These are phyloP conservation scores for Penicillium sp. DNA, from an alignment of 2,329 filamentous ascomycete genomes.

Conservation along the genomic window DNA sequence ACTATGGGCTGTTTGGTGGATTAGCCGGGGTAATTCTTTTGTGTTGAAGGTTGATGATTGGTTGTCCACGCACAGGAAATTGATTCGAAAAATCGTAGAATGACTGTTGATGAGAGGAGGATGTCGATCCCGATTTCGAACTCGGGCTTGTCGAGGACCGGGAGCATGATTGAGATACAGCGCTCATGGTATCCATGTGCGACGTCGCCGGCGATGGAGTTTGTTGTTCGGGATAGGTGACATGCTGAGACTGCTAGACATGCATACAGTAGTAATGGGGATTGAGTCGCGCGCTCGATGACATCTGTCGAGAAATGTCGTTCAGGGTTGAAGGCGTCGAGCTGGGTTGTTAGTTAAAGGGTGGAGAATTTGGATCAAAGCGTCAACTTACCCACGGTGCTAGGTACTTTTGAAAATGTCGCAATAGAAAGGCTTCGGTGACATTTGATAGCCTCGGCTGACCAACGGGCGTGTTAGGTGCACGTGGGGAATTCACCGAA, in stretches of 20 bases:
- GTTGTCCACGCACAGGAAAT: constrained; percentile 32
- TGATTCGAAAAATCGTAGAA: constrained; percentile 39
- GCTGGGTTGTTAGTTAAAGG: constrained; percentile 17
- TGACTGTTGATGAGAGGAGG: constrained; percentile 37
- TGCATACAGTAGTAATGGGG: constrained; percentile 34
- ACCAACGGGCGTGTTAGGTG: constrained; percentile 22
- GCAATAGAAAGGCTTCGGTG: constrained; percentile 36
- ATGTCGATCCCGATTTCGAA: constrained; percentile 35
- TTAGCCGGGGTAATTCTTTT: neutral
- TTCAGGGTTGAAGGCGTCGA: constrained; percentile 35
- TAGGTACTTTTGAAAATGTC: constrained; percentile 35
- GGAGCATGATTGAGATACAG: constrained; percentile 38
- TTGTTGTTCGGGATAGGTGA: constrained; percentile 35
- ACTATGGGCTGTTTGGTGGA: constrained; percentile 26
- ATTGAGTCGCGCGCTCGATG: constrained; percentile 32
- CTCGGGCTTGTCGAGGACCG: constrained; percentile 33
- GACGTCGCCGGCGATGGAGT: constrained; percentile 28
- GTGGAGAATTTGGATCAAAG: neutral
- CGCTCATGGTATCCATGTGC: constrained; percentile 38
- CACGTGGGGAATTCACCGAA: constrained; percentile 20
- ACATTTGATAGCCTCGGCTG: constrained; percentile 29
- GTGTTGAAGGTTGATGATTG: neutral
- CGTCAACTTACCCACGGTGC: constrained; percentile 32
- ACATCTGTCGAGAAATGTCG: constrained; percentile 34
- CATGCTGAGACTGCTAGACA: constrained; percentile 37